Evolutionary conservation across 2,329 filamentous ascomycete genomes (phyloP), one percentile per base, ranked within the genome.

Genomic region (Colletotrichum shisoi): DNA sequence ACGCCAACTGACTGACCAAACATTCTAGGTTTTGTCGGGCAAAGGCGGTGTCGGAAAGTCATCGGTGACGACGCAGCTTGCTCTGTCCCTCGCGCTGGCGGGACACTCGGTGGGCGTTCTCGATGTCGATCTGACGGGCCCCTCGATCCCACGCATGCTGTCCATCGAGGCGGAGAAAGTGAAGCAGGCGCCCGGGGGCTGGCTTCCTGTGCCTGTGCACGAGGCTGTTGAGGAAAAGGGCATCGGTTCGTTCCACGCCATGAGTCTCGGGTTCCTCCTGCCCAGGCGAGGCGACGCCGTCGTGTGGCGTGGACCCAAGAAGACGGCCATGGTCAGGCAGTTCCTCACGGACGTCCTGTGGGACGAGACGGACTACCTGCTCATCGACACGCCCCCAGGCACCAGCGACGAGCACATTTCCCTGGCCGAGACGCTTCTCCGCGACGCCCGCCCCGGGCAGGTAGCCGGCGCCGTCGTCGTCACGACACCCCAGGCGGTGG

Each of bases 41-140:
- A 99, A 99, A 85, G 95, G 95, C 75, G 95, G 95, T 72, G 95
- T 99, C 21, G 95, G 95, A 66, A 99, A 99, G 83, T 98, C 94
- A 49, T 97, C 93, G 59, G 89, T 97, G n/a, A 98, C 95, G 0
- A 96, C 94, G 1, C 95, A 99, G 78, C 89, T 99, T 17, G 95
- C 95, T 9, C 87, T 99, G 44, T 93, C 94, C 0, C 88, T 99
- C 39, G 90, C 93, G 2, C 85, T 95, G 1, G 87, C 92, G 70
- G 94, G 94, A 65, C 87, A 94, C 76, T 93, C 92, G 0, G 94
- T 98, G 49, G 95, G 95, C 60, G 93, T 99, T 34, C 91, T 99
- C 71, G 95, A 99, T 77, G 90, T 98, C 76, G 95, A 99, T 77
- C 86, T 99, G 19, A 99, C 95, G 1, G 95, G 95, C 0, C 95